Evolutionary conservation across 345 rosid species (phyloP).

Genomic region (Mercurialis annua): DNA sequence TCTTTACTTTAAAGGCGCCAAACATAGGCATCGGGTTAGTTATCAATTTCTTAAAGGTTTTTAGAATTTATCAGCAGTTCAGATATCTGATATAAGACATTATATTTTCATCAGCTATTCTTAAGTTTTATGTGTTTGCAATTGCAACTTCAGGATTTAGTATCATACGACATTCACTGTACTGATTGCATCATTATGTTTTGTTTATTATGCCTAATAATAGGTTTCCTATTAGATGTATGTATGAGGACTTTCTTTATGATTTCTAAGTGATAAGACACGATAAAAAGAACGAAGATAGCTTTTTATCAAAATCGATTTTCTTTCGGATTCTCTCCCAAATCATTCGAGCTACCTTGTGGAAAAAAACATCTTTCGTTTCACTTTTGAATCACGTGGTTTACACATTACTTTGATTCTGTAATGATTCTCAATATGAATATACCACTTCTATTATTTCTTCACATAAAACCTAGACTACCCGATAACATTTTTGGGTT

Average conservation of each 20-base stretch:
- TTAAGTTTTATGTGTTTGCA: neutral
- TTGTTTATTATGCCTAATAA: neutral
- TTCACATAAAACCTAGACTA: too few relatives aligned
- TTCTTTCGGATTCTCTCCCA: too few relatives aligned
- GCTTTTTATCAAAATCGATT: too few relatives aligned
- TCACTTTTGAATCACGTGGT: neutral
- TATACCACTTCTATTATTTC: too few relatives aligned
- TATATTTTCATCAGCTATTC: neutral
- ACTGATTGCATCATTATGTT: neutral
- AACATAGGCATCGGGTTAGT: constrained; percentile 81
- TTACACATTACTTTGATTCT: too few relatives aligned
- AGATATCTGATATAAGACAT: neutral
- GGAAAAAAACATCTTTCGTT: neutral
- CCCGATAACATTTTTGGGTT: too few relatives aligned
- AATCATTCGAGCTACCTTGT: too few relatives aligned
- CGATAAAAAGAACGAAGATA: too few relatives aligned
- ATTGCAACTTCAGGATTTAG: neutral
- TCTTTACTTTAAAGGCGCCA: constrained; percentile 94
- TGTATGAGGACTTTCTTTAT: too few relatives aligned
- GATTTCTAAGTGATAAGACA: too few relatives aligned
- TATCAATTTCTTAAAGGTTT: neutral
- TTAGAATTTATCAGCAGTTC: neutral
- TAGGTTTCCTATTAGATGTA: too few relatives aligned
- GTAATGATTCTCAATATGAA: too few relatives aligned
- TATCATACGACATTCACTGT: neutral